A percentile compares a stretch with the other conserved stretches of the same genome.
phyloP scores from a whole-genome alignment of 805 yeast species.

The Nakazawaea laoshanensis region DNA sequence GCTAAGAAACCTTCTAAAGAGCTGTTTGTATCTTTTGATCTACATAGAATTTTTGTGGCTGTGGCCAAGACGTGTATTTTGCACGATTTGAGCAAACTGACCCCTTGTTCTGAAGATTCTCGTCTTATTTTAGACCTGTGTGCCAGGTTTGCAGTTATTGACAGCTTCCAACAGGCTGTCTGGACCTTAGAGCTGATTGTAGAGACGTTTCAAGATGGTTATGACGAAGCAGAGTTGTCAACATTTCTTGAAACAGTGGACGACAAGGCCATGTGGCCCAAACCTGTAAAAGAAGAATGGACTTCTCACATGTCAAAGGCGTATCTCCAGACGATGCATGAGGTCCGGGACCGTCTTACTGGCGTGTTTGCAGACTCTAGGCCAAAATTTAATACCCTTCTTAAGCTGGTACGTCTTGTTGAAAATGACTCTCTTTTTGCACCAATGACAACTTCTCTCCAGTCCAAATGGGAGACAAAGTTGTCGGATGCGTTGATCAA shows the following conservation, averaged over 20 bases:
- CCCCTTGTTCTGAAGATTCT: slow-evolving; percentile 22
- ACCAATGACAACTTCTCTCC: neutral
- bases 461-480: slow-evolving; percentile 20
- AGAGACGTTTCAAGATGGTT: too few species aligned
- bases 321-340: slow-evolving; percentile 36
- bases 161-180: too few species aligned
- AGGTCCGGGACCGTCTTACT: slow-evolving; percentile 20
- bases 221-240: too few species aligned
- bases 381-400: slow-evolving; percentile 51
- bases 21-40: slow-evolving; percentile 29
- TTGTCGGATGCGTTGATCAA: slow-evolving; percentile 26
- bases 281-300: slow-evolving; percentile 44
- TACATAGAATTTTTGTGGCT: slow-evolving; percentile 30
- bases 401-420: slow-evolving; percentile 29
- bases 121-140: slow-evolving; percentile 33
- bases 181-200: too few species aligned
- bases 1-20: neutral
- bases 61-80: slow-evolving; percentile 35
- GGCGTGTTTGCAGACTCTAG: slow-evolving; percentile 33
- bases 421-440: slow-evolving; percentile 30
- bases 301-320: slow-evolving; percentile 32
- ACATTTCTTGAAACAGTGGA: too few species aligned
- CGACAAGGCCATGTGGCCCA: slow-evolving; percentile 25
- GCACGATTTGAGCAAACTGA: slow-evolving; percentile 22
- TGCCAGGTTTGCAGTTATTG: slow-evolving; percentile 52